Base-by-base conservation (phyloP, 371 early-diverging fungal species). In the Haplosporangium sp. region DNA sequence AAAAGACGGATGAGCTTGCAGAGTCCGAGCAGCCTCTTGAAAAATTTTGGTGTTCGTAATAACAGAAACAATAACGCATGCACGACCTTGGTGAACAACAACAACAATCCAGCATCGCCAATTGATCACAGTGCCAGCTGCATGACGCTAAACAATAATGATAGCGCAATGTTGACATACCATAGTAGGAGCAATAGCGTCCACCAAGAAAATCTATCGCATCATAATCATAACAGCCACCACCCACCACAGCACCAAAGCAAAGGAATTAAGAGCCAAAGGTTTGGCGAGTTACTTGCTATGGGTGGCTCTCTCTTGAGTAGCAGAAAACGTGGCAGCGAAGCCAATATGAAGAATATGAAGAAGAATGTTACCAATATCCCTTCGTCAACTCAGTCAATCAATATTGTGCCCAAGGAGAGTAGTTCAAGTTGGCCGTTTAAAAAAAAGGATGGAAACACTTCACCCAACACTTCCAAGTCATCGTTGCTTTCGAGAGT, bases 251-350 rank as follows among this genome's bases (percentile, higher is more conserved):
- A 52, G 39, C 44, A 67, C 19, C 27, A n/a, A 6, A 47, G 59
- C 45, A 47, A 60, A 0, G 45, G 55, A 2, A 60, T 45, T 13
- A 40, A 62, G 34, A 63, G 67, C 10, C 73, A 66, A 52, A 72
- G 57, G 44, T 47, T 72, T 63, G 67, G 48, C 20, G 75, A 65
- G 8, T 59, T 70, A 47, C 50, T 76, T 37, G 39, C 45, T 17
- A 37, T 71, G 2, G 58, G 63, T n/a, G 53, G 68, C 2, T 56
- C 76, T 15, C 35, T 71, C 17, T 37, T 76, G 1, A 56, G 64
- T 35, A 71, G 67, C 27, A 76, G 70, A 55, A 76, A 76, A 42
- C 68, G 71, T 10, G 71, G 71, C 3, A 71, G 67, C n/a, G 71
- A 76, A 27, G 63, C 58, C 9, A 67, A 60, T 52, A 64, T 71